Percentiles rank a stretch among this genome's conserved stretches.
Conservation (phyloP, 169 alveolate species). For the Plasmodium knowlesi region DNA sequence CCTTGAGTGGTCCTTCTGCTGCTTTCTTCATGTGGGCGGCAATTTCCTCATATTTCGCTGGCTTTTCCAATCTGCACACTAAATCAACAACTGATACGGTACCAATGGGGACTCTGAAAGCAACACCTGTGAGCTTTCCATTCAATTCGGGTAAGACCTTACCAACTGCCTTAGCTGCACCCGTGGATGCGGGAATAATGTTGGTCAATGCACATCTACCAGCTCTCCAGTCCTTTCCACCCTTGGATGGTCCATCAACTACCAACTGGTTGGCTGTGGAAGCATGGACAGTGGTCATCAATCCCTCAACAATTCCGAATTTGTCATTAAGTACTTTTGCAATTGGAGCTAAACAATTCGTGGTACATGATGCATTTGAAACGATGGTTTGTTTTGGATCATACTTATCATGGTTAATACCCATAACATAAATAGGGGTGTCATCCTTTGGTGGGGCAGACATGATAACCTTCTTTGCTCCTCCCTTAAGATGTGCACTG, state of each 20-base stretch:
- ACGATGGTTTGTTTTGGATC: constrained; percentile 90
- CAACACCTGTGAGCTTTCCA: constrained; percentile 99
- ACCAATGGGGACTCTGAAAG: constrained; percentile 99
- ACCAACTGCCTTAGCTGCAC: constrained; percentile 99
- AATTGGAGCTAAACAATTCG: constrained; percentile 99
- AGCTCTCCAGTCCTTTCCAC: constrained; percentile 99
- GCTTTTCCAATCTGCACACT: constrained; percentile 96
- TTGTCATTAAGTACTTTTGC: constrained; percentile 98
- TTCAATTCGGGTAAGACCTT: constrained; percentile 97
- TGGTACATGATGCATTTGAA: constrained; percentile 99
- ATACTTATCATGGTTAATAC: constrained; percentile 97
- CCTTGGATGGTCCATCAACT: constrained; percentile 99
- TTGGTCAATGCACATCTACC: constrained; percentile 98
- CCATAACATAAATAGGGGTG: constrained; percentile 98
- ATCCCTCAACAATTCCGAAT: constrained; percentile 98
- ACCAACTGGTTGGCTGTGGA: constrained; percentile 98
- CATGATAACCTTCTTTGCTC: constrained; percentile 98
- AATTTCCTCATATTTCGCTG: constrained; percentile 96
- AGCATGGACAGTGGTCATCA: constrained; percentile 99
- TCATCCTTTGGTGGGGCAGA: constrained; percentile 99
- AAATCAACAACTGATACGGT: constrained; percentile 99
- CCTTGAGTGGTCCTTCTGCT: constrained; percentile 95
- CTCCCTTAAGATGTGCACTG: constrained; percentile 95
- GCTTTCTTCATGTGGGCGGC: constrained; percentile 95
- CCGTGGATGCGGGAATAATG: constrained; percentile 99